A percentile compares a stretch with the other conserved stretches of the same genome.
Conservation (phyloP, 345 rosid species). For the Citrus unshiu region DNA sequence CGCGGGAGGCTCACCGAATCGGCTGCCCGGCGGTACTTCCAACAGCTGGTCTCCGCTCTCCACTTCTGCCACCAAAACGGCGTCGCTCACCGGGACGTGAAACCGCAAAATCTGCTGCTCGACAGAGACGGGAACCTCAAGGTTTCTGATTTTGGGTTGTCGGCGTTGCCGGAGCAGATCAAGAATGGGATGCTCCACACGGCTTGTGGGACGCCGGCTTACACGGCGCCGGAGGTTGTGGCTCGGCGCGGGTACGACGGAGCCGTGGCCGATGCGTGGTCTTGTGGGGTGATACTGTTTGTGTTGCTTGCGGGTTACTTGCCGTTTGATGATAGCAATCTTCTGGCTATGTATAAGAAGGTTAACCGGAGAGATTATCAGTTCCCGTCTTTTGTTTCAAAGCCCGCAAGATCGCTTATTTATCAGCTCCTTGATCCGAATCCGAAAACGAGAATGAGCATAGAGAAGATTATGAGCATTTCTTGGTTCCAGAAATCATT, state of each 20-base stretch:
- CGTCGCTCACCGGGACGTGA: slow-evolving; percentile 80
- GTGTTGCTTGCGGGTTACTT: slow-evolving; percentile 49
- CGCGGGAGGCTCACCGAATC: slow-evolving; percentile 48
- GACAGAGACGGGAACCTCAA: slow-evolving; percentile 63
- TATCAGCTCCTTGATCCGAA: slow-evolving; percentile 73
- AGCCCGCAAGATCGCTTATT: slow-evolving; percentile 47
- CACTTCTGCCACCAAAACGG: slow-evolving; percentile 79
- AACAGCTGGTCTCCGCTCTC: slow-evolving; percentile 76
- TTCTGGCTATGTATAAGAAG: slow-evolving; percentile 53
- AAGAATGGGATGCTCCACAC: slow-evolving; percentile 57
- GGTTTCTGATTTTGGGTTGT: slow-evolving; percentile 76
- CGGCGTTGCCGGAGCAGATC: slow-evolving; percentile 66
- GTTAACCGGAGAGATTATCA: slow-evolving; percentile 50
- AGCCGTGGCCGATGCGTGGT: slow-evolving; percentile 77
- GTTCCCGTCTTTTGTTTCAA: slow-evolving; percentile 55
- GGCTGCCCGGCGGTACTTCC: slow-evolving; percentile 60
- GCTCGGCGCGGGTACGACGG: slow-evolving; percentile 58
- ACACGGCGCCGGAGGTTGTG: slow-evolving; percentile 75
- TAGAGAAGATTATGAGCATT: slow-evolving; percentile 40
- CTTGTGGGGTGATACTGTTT: slow-evolving; percentile 81
- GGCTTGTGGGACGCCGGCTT: slow-evolving; percentile 78
- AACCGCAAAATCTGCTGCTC: slow-evolving; percentile 82
- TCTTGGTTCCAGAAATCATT: slow-evolving; percentile 55
- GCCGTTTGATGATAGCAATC: slow-evolving; percentile 65
- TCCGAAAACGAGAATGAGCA: slow-evolving; percentile 62